Evolutionary conservation across 495 filamentous ascomycete species (phyloP).

Genomic region (Hypoxylon rickii): DNA sequence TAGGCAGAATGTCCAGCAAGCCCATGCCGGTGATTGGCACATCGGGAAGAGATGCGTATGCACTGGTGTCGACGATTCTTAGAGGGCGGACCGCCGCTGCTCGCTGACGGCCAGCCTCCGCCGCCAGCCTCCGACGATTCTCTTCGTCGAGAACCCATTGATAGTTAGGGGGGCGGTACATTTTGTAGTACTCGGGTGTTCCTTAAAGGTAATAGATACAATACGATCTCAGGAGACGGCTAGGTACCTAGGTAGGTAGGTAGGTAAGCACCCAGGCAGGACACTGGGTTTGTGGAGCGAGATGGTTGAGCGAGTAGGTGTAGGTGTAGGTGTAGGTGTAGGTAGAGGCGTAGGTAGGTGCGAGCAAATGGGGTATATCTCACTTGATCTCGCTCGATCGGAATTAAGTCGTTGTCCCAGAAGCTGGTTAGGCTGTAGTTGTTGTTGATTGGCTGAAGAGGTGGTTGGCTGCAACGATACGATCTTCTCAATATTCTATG

Average conservation of each 20-base stretch:
- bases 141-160: neutral
- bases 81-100: constrained; percentile 20
- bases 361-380: too few species aligned
- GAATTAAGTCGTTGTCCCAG: too few species aligned
- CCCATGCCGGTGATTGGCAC: constrained; percentile 10
- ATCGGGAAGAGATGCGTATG: neutral
- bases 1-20: constrained; percentile 13
- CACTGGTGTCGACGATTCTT: neutral
- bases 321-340: neutral
- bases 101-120: constrained; percentile 10
- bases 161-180: constrained; percentile 12
- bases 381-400: too few species aligned
- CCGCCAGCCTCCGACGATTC: constrained; percentile 11
- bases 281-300: neutral
- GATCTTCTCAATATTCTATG: too few species aligned
- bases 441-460: too few species aligned
- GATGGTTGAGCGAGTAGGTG: neutral
- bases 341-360: neutral
- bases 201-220: too few species aligned
- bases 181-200: too few species aligned
- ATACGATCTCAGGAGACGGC: neutral
- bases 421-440: too few species aligned
- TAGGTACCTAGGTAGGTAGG: neutral
- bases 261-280: neutral
- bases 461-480: too few species aligned